These are phyloP conservation scores for Beauveria brongniartii DNA, from an alignment of 2,329 filamentous ascomycete species.

Conservation along the genomic window DNA sequence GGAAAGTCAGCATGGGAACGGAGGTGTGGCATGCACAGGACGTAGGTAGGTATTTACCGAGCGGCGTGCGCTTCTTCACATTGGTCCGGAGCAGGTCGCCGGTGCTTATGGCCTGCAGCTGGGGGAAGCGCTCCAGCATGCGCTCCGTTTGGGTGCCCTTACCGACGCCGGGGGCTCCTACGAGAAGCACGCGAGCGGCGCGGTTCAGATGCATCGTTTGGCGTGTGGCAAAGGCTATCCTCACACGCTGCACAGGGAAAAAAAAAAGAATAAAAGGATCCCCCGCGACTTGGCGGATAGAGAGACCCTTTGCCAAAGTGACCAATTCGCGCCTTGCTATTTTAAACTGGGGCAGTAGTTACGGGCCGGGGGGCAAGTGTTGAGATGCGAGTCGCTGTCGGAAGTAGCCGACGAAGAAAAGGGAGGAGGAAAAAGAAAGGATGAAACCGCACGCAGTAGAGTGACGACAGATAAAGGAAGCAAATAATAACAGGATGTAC, in stretches of 20 bases:
- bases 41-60: conserved; percentile 49
- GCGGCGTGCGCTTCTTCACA: conserved; percentile 78
- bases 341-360: conserved; percentile 8
- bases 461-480: background rate
- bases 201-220: conserved; percentile 55
- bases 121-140: conserved; percentile 76
- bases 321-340: background rate
- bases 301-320: background rate
- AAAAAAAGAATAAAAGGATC: background rate
- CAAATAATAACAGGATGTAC: background rate
- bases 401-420: background rate
- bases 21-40: conserved; percentile 1
- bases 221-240: background rate
- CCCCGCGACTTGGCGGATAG: background rate
- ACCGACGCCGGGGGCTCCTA: conserved; percentile 92
- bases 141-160: conserved; percentile 95
- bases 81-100: conserved; percentile 88
- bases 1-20: background rate
- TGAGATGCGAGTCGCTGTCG: background rate
- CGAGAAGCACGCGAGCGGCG: conserved; percentile 87
- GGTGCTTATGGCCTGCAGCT: conserved; percentile 85
- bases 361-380: background rate
- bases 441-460: background rate
- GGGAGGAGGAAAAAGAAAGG: background rate
- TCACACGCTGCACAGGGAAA: background rate